Conservation (phyloP, 345 rosid species). For the Garcia nutans region DNA sequence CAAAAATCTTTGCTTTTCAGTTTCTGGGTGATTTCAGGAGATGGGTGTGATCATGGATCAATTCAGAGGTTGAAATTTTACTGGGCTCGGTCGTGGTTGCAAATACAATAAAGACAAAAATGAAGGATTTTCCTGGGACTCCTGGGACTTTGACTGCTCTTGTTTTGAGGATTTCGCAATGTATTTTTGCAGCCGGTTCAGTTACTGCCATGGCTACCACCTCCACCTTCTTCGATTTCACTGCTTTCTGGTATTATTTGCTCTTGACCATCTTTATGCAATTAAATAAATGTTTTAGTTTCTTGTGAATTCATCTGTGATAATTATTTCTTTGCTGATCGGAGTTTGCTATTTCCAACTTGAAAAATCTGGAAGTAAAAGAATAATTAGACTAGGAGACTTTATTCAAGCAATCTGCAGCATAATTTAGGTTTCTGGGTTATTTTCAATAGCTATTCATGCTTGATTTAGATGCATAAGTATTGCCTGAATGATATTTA, state of each 20-base stretch:
- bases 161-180: slow-evolving; percentile 61
- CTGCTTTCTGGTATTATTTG: slow-evolving; percentile 74
- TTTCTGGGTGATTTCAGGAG: slow-evolving; percentile 15
- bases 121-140: slow-evolving; percentile 79
- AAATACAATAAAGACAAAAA: slow-evolving; percentile 21
- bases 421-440: neutral
- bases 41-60: slow-evolving; percentile 13
- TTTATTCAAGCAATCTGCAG: neutral
- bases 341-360: neutral
- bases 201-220: slow-evolving; percentile 70
- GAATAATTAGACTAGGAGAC: neutral
- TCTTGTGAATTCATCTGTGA: neutral
- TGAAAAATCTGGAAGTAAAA: neutral
- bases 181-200: slow-evolving; percentile 71
- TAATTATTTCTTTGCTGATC: neutral
- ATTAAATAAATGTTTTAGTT: neutral
- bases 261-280: neutral
- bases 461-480: neutral
- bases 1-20: neutral
- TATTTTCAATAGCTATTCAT: neutral
- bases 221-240: slow-evolving; percentile 49
- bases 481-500: neutral
- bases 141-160: slow-evolving; percentile 77
- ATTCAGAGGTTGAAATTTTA: neutral
- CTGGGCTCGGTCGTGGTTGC: slow-evolving; percentile 2